Conservation (phyloP, 2,329 filamentous ascomycete species). For the Didymella sp. region DNA sequence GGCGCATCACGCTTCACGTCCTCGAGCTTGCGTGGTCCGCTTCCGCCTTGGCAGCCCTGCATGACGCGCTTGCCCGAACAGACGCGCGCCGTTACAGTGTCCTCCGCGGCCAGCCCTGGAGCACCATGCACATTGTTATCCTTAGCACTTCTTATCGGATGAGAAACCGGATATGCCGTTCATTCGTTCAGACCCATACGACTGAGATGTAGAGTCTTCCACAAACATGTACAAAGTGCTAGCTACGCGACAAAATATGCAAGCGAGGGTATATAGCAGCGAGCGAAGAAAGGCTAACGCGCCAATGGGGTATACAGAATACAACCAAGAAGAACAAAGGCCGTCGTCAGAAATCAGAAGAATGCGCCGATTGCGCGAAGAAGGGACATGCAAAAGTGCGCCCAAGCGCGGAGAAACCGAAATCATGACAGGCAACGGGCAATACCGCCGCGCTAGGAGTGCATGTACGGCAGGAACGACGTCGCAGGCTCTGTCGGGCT, state of each 20-base stretch:
- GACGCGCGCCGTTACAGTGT: background rate
- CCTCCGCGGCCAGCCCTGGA: background rate
- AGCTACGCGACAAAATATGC: background rate
- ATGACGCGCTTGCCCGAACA: constrained; percentile 3
- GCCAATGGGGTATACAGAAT: constrained; percentile 1
- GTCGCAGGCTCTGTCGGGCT: constrained; percentile 45
- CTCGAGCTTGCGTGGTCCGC: constrained; percentile 9
- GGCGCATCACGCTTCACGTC: background rate
- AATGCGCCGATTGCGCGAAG: background rate
- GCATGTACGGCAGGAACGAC: constrained; percentile 42
- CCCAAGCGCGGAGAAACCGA: background rate
- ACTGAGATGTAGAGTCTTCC: background rate
- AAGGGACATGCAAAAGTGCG: background rate
- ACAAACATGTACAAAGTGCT: background rate
- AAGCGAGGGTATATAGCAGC: constrained; percentile 20
- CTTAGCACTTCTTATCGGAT: background rate
- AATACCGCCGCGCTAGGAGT: constrained; percentile 12
- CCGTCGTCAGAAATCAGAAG: background rate
- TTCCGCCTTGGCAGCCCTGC: constrained; percentile 16
- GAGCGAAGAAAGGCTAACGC: constrained; percentile 1
- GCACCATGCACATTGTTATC: background rate
- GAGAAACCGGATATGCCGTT: background rate
- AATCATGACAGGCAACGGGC: background rate
- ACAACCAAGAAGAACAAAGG: background rate
- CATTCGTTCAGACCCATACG: too few species aligned